These are phyloP conservation scores for Bacidia gigantensis DNA, from an alignment of 495 filamentous ascomycete genomes.

Conservation along the genomic window DNA sequence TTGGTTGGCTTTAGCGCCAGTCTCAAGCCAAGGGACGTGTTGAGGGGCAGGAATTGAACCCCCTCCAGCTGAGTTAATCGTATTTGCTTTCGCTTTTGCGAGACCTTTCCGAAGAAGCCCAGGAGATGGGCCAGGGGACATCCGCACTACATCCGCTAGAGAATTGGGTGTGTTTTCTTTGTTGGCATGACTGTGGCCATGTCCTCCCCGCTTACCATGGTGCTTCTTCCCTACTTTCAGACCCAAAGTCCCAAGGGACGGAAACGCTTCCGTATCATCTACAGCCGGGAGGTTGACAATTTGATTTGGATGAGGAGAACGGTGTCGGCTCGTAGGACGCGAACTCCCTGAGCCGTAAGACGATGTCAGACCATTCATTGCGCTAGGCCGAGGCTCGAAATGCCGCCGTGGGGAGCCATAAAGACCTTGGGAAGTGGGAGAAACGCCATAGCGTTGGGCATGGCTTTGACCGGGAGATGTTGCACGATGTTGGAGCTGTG, in stretches of 20 bases:
- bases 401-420: conserved; percentile 14
- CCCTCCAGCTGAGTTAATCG: conserved; percentile 57
- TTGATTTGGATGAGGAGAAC: conserved; percentile 48
- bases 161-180: conserved; percentile 65
- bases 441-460: conserved; percentile 17
- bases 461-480: conserved; percentile 10
- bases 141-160: conserved; percentile 88
- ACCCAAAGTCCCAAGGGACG: conserved; percentile 71
- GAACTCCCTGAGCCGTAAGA: conserved; percentile 32
- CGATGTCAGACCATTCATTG: conserved; percentile 14
- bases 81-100: conserved; percentile 30
- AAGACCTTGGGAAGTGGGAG: conserved; percentile 13
- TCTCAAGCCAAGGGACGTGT: conserved; percentile 94
- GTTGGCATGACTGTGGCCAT: conserved; percentile 41
- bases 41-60: conserved; percentile 74
- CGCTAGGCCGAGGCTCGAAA: conserved; percentile 14
- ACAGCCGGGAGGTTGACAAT: conserved; percentile 60
- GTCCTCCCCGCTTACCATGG: conserved; percentile 74
- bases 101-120: conserved; percentile 26
- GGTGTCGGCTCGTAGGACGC: conserved; percentile 74
- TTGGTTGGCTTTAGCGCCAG: conserved; percentile 79
- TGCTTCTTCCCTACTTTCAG: conserved; percentile 74
- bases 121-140: conserved; percentile 56
- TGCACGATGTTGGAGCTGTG: conserved; percentile 49
- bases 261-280: conserved; percentile 93